Evolutionary conservation across 176 grass and related monocot genomes (phyloP).

Genomic region (Echinochloa phyllopogon): DNA sequence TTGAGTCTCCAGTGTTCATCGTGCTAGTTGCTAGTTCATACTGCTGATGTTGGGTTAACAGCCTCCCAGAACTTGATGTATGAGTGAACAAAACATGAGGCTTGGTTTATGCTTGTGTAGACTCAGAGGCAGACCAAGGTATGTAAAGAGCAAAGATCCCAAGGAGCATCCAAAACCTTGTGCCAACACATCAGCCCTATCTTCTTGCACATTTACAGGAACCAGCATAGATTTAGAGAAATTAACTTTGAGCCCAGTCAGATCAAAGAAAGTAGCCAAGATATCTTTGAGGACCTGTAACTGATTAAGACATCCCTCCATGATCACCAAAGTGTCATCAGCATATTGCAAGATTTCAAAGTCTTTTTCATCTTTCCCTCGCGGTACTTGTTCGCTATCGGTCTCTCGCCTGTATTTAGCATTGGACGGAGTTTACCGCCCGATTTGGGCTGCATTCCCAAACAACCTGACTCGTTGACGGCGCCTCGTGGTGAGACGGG

Average conservation of each 20-base stretch:
- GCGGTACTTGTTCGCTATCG: slow-evolving; percentile 76
- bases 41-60: slow-evolving; percentile 46
- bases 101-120: slow-evolving; percentile 51
- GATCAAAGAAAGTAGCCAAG: too few relatives aligned
- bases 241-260: too few relatives aligned
- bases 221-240: too few relatives aligned
- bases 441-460: slow-evolving; percentile 61
- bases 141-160: too few relatives aligned
- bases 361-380: slow-evolving; percentile 78
- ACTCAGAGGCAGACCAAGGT: too few relatives aligned
- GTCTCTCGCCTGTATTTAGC: slow-evolving; percentile 77
- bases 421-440: slow-evolving; percentile 64
- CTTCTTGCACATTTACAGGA: too few relatives aligned
- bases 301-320: too few relatives aligned
- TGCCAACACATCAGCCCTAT: too few relatives aligned
- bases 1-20: slow-evolving; percentile 3
- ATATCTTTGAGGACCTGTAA: too few relatives aligned
- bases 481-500: slow-evolving; percentile 57
- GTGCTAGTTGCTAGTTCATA: slow-evolving; percentile 54
- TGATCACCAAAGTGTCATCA: too few relatives aligned
- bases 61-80: slow-evolving; percentile 12
- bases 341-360: too few relatives aligned
- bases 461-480: slow-evolving; percentile 60
- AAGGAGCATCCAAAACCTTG: too few relatives aligned
- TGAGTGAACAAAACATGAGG: slow-evolving; percentile 15